Base-by-base conservation (phyloP, 768 basidiomycete genomes). In the Xanthoconium stramineum region DNA sequence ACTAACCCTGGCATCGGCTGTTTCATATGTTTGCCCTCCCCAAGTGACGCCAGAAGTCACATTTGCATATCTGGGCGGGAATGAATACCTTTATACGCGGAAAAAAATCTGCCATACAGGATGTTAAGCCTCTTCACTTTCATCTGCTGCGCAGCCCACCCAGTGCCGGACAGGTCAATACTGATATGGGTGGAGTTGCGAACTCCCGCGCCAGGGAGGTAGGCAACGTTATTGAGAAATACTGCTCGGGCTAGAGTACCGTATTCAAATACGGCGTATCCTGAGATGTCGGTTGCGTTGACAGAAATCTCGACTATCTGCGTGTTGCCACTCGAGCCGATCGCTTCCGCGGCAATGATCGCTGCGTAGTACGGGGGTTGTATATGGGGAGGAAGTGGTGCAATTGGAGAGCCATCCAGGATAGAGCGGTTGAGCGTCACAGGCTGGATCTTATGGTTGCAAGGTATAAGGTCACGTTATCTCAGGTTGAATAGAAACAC, bases 311-410 rank as follows among this genome's bases (percentile, higher is more conserved):
- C 84, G 12, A 76, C 63, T 20, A 78, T 70, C 40, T 69, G 69
- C 2, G 78, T 70, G 7, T 61, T 61, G 7, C 78, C 77, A n/a
- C 70, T 75, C 13, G 64, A 58, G 11, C 85, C 83, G 37, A 86
- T 78, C 20, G 81, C 78, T 69, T 84, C 83, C 9, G 78, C 81
- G 38, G 79, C 77, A 40, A 87, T 76, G 55, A 88, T 76, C 5
- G 81, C 83, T 0, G 79, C 82, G 59, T 88, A 88, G 68, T 88
- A 89, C 19, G 79, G 73, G 0, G 86, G 82, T 60, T 86, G 85
- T 51, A 89, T 73, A 56, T 86, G 85, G 2, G 86, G 80, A 28
- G 78, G 71, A 14, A 78, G 70, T 0, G 85, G 83, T 19, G 78
- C 29, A 13, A 86, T 75, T 3, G 76, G 60, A 13, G 80, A 73